Percentiles rank a stretch among this genome's conserved stretches.
phyloP scores from a whole-genome alignment of 2,329 filamentous ascomycete species.

The Ascochyta rabiei region DNA sequence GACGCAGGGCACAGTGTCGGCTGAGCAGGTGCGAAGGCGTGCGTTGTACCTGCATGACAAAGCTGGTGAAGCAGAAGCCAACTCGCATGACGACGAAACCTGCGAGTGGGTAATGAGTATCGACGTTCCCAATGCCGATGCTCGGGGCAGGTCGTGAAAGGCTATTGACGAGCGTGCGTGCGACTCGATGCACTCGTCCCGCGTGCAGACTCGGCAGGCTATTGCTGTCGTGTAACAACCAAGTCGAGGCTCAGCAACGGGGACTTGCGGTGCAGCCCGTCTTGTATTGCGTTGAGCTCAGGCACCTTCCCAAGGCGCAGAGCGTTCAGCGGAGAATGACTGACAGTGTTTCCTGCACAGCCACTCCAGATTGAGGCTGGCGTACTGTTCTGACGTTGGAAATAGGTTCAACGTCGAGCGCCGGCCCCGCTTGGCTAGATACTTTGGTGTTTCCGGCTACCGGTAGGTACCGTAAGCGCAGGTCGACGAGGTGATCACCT shows the following conservation, averaged over 20 bases:
- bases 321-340: neutral
- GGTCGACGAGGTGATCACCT: neutral
- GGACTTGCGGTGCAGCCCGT: neutral
- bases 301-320: neutral
- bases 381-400: neutral
- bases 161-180: slow-evolving; percentile 3
- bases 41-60: slow-evolving; percentile 4
- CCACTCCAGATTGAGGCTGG: neutral
- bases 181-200: slow-evolving; percentile 7
- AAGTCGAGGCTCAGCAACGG: neutral
- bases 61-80: neutral
- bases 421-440: neutral
- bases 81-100: neutral
- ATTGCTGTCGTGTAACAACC: slow-evolving; percentile 5
- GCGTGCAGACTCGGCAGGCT: neutral
- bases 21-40: neutral
- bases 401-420: neutral
- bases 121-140: neutral
- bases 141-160: neutral
- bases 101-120: neutral
- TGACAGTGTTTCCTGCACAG: neutral
- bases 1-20: neutral
- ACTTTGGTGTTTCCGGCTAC: too few relatives aligned
- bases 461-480: too few relatives aligned
- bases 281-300: neutral